A percentile compares a stretch with the other conserved stretches of the same genome.
Evolutionary conservation across 345 rosid species (phyloP).

Genomic region (Hypericum perforatum): DNA sequence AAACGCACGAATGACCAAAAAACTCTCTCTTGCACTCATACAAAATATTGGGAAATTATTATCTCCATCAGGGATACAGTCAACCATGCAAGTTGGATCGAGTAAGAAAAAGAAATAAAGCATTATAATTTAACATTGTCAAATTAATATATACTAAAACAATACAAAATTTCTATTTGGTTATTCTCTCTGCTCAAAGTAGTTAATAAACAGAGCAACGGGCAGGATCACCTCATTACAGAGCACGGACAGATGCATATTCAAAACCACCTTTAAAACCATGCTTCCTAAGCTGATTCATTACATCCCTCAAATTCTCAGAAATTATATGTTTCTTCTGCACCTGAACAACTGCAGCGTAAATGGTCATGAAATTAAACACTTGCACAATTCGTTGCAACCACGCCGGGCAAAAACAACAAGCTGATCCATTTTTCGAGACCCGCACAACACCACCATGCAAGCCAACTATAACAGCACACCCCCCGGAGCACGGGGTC

Average conservation of each 20-base stretch:
- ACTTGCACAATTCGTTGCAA: conserved; percentile 55
- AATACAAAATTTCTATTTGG: no score
- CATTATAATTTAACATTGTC: no score
- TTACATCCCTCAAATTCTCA: conserved; percentile 34
- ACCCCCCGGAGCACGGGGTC: conserved; percentile 37
- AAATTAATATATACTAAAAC: no score
- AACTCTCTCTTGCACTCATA: no score
- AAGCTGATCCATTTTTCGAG: background rate
- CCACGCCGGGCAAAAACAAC: conserved; percentile 73
- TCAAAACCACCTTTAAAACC: conserved; percentile 41
- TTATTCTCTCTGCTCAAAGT: background rate
- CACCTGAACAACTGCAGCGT: conserved; percentile 36
- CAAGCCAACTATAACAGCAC: conserved; percentile 30
- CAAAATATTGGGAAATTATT: no score
- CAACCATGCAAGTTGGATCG: no score
- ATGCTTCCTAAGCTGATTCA: conserved; percentile 34
- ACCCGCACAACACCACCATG: conserved; percentile 7
- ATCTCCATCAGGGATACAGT: no score
- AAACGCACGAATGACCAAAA: no score
- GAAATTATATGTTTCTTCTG: conserved; percentile 28
- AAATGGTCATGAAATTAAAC: conserved; percentile 53
- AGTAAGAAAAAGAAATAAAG: no score
- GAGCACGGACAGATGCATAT: conserved; percentile 56
- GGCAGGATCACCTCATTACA: conserved; percentile 54
- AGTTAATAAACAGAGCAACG: background rate